These are phyloP conservation scores for Salisapilia sapeloensis DNA, from an alignment of 352 stramenopile species.

Conservation along the genomic window DNA sequence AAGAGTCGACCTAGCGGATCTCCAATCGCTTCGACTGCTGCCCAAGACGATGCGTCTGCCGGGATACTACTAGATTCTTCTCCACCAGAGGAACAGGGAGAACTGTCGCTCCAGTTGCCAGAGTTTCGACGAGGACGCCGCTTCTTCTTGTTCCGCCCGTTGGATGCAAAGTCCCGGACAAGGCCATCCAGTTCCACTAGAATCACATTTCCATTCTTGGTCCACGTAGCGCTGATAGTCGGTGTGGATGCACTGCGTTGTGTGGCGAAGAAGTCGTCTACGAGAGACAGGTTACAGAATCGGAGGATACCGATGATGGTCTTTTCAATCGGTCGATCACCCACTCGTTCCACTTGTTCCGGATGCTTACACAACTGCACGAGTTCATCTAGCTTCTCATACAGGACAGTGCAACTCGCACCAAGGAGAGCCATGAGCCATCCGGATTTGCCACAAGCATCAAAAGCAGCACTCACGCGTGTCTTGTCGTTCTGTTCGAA, in stretches of 20 bases:
- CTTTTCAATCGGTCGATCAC: conserved; percentile 8
- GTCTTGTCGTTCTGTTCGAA: conserved; percentile 54
- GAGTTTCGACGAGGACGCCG: neutral
- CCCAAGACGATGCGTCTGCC: too few species aligned
- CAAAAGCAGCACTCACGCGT: conserved; percentile 11
- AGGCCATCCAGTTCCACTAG: conserved; percentile 69
- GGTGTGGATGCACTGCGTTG: conserved; percentile 7
- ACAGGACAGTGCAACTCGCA: conserved; percentile 51
- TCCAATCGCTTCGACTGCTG: conserved; percentile 41
- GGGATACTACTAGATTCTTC: conserved; percentile 1
- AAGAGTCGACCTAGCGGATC: conserved; percentile 40
- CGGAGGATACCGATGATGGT: conserved; percentile 45
- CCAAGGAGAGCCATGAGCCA: conserved; percentile 60
- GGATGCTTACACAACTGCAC: conserved; percentile 38
- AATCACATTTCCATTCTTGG: conserved; percentile 69
- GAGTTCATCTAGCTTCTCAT: conserved; percentile 71
- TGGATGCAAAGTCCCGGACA: conserved; percentile 59
- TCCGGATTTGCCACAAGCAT: conserved; percentile 14
- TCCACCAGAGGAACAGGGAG: conserved; percentile 2
- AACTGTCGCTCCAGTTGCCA: neutral
- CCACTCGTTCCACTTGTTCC: neutral
- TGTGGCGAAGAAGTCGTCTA: conserved; percentile 53
- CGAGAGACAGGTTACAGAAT: conserved; percentile 63
- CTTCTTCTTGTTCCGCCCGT: conserved; percentile 9
- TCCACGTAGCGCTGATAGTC: conserved; percentile 9